Evolutionary conservation across 495 filamentous ascomycete species (phyloP), one percentile per base, ranked within the genome.

Genomic region (Penicillium ucsense): DNA sequence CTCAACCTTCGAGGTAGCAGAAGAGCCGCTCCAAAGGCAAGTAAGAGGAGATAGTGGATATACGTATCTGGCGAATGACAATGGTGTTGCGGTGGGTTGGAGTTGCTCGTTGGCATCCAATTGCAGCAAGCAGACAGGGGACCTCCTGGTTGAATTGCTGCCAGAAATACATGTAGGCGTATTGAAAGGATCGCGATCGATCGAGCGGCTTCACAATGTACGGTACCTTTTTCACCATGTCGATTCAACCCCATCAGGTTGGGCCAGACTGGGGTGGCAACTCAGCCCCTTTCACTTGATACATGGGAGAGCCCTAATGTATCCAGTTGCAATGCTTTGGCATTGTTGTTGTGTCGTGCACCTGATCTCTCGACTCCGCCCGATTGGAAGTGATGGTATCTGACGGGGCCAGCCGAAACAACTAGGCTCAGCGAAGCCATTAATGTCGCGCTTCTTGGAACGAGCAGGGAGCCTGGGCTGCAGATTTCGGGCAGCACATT

Each of bases 401-500:
- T 20, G 20, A 20, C 20, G 20, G 20, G 20, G 20, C 20, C 20
- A 20, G 2, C 20, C 20, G 20, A 20, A 20, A 20, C 20, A 20
- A 20, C 20, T 20, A 2, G 20, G 2, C 30, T 10, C 36, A 11
- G 35, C 31, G 32, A 31, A 45, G 41, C 20, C 3, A 41, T 20
- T 20, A 20, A 20, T 20, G 20, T 20, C 20, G 20, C 20, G 20
- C 20, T 20, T 20, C 20, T 2, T 20, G 20, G 20, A 20, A 20
- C 20, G 20, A 20, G 20, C 20, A 20, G 20, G 20, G 20, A 20
- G 20, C 41, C 41, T 27, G 41, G 41, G 46, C 30, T 30, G 48
- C 38, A 32, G 11, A n/a, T 56, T 20, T 70, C 61, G 63, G 67
- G 68, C 68, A 65, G 63, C 67, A 64, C 63, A 57, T 55, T 59